A percentile compares a stretch with the other conserved stretches of the same genome.
Conservation (phyloP, 192 early-diverging fungal genomes). For the Umbelopsis sp. region DNA sequence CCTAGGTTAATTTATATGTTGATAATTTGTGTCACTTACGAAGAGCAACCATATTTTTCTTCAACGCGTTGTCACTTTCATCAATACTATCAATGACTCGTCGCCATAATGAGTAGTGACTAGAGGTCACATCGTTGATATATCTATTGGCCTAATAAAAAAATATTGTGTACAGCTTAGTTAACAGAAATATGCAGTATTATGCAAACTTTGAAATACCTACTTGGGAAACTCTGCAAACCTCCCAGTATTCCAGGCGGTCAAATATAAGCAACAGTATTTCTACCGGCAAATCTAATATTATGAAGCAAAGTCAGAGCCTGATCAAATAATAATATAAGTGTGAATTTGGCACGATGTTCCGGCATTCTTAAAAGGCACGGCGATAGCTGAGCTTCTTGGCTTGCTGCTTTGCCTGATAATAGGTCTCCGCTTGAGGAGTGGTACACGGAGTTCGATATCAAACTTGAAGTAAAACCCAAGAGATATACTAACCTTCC, state of each 20-base stretch:
- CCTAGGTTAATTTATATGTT: not conserved
- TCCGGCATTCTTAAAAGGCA: not conserved
- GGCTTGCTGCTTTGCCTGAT: not conserved
- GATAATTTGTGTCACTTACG: not conserved
- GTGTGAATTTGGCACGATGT: not conserved
- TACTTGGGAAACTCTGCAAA: conserved; percentile 13
- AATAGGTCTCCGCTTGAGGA: not conserved
- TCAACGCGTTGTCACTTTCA: conserved; percentile 5
- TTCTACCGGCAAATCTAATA: conserved; percentile 6
- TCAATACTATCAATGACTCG: conserved; percentile 7
- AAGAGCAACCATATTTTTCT: conserved; percentile 14
- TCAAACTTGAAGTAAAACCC: not conserved
- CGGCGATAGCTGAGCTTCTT: not conserved
- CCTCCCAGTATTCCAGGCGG: conserved; percentile 11
- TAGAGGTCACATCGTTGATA: conserved; percentile 8
- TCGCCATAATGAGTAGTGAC: conserved; percentile 20
- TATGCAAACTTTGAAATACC: not conserved
- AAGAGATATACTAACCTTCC: conserved; percentile 8
- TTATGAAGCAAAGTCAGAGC: not conserved
- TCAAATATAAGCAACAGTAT: conserved; percentile 12
- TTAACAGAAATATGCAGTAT: too few relatives aligned
- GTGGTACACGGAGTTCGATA: conserved; percentile 2
- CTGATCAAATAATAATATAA: not conserved
- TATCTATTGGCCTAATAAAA: conserved; percentile 4
- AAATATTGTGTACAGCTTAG: not conserved